Conservation (phyloP, 1,284 basidiomycete species). For the Ustilago shanxiensis region DNA sequence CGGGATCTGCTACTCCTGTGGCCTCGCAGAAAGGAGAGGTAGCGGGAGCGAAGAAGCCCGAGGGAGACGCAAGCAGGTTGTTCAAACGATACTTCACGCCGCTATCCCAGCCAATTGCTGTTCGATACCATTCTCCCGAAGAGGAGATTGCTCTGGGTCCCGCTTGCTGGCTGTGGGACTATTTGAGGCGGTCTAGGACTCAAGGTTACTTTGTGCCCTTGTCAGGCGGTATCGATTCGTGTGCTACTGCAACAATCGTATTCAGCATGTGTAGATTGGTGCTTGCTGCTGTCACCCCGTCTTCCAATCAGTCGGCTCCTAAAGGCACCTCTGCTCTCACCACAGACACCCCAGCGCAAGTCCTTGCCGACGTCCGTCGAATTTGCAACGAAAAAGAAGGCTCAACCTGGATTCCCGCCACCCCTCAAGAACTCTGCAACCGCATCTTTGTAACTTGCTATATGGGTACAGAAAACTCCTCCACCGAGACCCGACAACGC, state of each 20-base stretch:
- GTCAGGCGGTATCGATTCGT: conserved; percentile 97
- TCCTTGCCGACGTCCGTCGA: conserved; percentile 89
- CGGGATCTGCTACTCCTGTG: conserved; percentile 32
- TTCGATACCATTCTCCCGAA: conserved; percentile 87
- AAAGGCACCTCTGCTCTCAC: conserved; percentile 22
- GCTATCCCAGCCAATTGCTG: conserved; percentile 71
- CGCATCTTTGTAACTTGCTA: conserved; percentile 97
- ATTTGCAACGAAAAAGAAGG: conserved; percentile 86
- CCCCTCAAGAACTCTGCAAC: conserved; percentile 85
- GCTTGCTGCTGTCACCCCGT: conserved; percentile 74
- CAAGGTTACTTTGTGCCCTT: conserved; percentile 97
- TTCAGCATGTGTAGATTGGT: conserved; percentile 96
- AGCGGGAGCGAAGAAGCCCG: neutral
- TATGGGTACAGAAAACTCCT: conserved; percentile 98
- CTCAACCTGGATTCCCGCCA: conserved; percentile 84
- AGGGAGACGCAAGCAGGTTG: conserved; percentile 21
- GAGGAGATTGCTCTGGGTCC: conserved; percentile 99
- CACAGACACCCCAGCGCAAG: conserved; percentile 78
- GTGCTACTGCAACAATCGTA: conserved; percentile 94
- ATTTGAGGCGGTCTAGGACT: conserved; percentile 89
- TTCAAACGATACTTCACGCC: conserved; percentile 43
- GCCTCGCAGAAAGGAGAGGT: neutral
- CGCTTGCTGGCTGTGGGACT: conserved; percentile 99
- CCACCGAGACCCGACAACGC: conserved; percentile 83
- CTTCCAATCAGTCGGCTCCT: neutral